Base-by-base conservation (phyloP, 768 basidiomycete species). In the Pisolithus marmoratus region DNA sequence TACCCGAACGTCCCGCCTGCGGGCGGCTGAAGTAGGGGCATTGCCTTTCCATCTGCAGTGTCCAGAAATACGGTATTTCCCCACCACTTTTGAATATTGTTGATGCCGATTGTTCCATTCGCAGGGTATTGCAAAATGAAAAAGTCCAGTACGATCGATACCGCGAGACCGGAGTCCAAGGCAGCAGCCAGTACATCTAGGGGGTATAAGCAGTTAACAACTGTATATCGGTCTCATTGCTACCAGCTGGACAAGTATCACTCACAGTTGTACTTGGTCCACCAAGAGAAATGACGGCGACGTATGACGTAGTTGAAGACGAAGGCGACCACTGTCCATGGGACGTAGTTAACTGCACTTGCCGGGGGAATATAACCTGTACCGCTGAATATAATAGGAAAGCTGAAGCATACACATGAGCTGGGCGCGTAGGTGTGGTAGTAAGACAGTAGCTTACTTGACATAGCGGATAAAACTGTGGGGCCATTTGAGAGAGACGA, bases 151-250 rank as follows among this genome's bases (percentile, higher is more conserved):
- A 87, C 68, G 5, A 76, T 65, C 23, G 76, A 67, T 15, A 87
- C 57, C 0, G 84, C 84, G 9, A 85, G 70, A 19, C 87, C 85
- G 17, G 85, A 77, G 58, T 87, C 86, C 59, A 88, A 59, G 6
- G 83, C 86, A 9, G 85, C 83, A 8, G 85, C 87, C 20, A 87
- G 66, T 20, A 87, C 80, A 56, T 85, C 75, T 76, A 73, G 0
- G 69, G 73, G 48, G 14, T 17, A 56, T 1, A 0, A 46, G 17
- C 8, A 29, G 9, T 24, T 60, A 24, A 48, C 12, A 31, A 14
- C 9, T 38, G 9, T 31, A 8, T 31, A 40, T 14, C 34, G 12
- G 14, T 34, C 3, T 15, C 12, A 12, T 15, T 34, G 34, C 34
- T 34, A 34, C 14, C 12, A 15, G 15, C 6, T 15, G 20, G 23